These are phyloP conservation scores for Ustilago loliicola DNA, from an alignment of 1,284 basidiomycete species.

Conservation along the genomic window DNA sequence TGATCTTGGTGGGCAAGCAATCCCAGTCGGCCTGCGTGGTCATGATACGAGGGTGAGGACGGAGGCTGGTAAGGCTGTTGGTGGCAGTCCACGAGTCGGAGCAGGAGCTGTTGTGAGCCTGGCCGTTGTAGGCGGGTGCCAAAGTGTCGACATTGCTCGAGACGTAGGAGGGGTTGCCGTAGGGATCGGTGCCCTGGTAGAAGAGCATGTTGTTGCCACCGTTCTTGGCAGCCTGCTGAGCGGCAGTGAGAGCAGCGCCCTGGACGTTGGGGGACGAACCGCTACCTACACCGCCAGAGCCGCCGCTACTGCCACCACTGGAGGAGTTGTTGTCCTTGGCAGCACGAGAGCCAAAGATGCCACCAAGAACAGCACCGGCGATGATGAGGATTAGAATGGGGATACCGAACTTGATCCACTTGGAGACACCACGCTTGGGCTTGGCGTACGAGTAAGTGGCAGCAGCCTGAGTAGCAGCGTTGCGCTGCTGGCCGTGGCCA, in stretches of 20 bases:
- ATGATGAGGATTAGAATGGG: slow-evolving; percentile 69
- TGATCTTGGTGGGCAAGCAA: slow-evolving; percentile 82
- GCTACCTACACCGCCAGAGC: slow-evolving; percentile 59
- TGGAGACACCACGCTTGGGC: slow-evolving; percentile 58
- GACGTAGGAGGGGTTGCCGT: slow-evolving; percentile 86
- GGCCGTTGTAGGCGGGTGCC: slow-evolving; percentile 41
- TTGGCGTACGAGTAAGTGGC: slow-evolving; percentile 65
- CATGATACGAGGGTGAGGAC: slow-evolving; percentile 88
- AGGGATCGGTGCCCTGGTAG: slow-evolving; percentile 75
- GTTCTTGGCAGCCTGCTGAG: slow-evolving; percentile 76
- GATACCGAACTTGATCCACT: slow-evolving; percentile 64
- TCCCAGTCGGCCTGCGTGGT: slow-evolving; percentile 93
- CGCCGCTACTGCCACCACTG: slow-evolving; percentile 64
- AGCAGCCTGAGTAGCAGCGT: slow-evolving; percentile 47
- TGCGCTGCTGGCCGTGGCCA: slow-evolving; percentile 29
- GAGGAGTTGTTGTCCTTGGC: slow-evolving; percentile 71
- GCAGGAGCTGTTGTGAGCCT: slow-evolving; percentile 33
- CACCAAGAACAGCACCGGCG: slow-evolving; percentile 79
- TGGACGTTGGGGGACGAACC: slow-evolving; percentile 46
- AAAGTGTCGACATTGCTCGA: slow-evolving; percentile 77
- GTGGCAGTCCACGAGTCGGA: slow-evolving; percentile 65
- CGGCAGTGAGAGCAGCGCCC: slow-evolving; percentile 71
- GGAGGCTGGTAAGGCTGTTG: slow-evolving; percentile 80
- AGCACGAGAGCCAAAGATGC: slow-evolving; percentile 77
- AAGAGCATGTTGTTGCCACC: slow-evolving; percentile 80